Evolutionary conservation across 2,329 filamentous ascomycete species (phyloP), one percentile per base, ranked within the genome.

Genomic region (Aureobasidium sp.): DNA sequence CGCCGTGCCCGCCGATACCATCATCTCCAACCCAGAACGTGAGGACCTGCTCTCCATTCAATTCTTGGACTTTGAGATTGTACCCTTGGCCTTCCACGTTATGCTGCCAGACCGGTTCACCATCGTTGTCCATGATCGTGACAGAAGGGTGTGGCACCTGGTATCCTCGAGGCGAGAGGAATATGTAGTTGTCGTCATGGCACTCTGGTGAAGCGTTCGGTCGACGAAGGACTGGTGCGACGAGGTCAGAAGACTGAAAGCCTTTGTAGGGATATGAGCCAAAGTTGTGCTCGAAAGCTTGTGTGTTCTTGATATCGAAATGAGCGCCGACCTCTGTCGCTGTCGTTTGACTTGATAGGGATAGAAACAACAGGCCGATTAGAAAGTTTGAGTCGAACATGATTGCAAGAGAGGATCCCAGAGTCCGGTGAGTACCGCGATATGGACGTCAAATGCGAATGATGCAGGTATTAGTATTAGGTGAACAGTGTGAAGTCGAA

Each of bases 21-120:
- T 73, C 71, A 52, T 75, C 71, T 3, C 74, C 74, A 20, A 70
- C 63, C 74, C 74, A 76, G 60, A 75, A 75, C 8, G 73, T 75
- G 34, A 76, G 62, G 55, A 72, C 73, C 14, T 73, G 66, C 55
- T 74, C 63, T 15, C 71, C 72, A 37, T 70, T 61, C 55, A 72
- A 74, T 41, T 66, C 62, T 61, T 75, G 73, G 20, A 73, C 71
- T 64, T 66, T 70, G 34, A 75, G 65, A 60, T 74, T 70, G 47
- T 73, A 73, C 3, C 70, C 70, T 57, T 73, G 68, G n/a, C 48
- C 47, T 2, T 70, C 69, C 14, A 66, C 67, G 37, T 68, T 70
- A 47, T 70, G 68, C 53, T 69, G 61, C 71, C 71, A 73, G 5
- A 72, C 65, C 56, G 72, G 52, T 15, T 71, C 67, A 6, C 68